Evolutionary conservation across 2,329 filamentous ascomycete genomes (phyloP).

Genomic region (Neobulgaria alba): DNA sequence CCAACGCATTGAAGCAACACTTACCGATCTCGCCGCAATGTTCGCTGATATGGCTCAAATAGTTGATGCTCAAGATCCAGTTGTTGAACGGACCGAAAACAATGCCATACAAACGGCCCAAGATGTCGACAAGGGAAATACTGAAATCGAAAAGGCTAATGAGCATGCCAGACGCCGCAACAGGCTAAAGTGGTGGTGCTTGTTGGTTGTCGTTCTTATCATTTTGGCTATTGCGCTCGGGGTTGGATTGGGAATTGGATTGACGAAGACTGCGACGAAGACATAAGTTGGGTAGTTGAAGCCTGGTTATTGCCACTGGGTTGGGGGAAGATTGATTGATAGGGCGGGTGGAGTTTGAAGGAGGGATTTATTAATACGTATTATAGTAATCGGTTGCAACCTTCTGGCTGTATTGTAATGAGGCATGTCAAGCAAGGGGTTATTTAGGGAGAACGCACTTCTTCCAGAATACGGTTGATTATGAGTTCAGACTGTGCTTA

Average conservation of each 20-base stretch:
- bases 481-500: too few species aligned
- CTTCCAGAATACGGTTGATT: too few species aligned
- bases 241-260: slow-evolving; percentile 33
- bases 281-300: too few species aligned
- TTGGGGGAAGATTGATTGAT: too few species aligned
- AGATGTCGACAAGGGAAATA: slow-evolving; percentile 61
- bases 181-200: slow-evolving; percentile 77
- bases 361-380: slow-evolving; percentile 1
- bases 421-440: not conserved
- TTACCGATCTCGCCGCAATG: slow-evolving; percentile 59
- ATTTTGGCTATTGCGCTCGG: slow-evolving; percentile 48
- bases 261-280: slow-evolving; percentile 16
- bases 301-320: too few species aligned
- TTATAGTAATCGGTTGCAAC: slow-evolving; percentile 5
- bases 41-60: slow-evolving; percentile 69
- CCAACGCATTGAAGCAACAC: slow-evolving; percentile 68
- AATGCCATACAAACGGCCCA: slow-evolving; percentile 57
- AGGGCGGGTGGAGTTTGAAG: too few species aligned
- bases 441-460: not conserved
- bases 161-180: slow-evolving; percentile 56
- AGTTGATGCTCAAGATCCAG: slow-evolving; percentile 62
- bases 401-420: not conserved
- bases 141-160: slow-evolving; percentile 60
- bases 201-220: slow-evolving; percentile 52
- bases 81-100: slow-evolving; percentile 52